A percentile compares a stretch with the other conserved stretches of the same genome.
Evolutionary conservation across 257 asterid species (phyloP).

Genomic region (Vinca minor): DNA sequence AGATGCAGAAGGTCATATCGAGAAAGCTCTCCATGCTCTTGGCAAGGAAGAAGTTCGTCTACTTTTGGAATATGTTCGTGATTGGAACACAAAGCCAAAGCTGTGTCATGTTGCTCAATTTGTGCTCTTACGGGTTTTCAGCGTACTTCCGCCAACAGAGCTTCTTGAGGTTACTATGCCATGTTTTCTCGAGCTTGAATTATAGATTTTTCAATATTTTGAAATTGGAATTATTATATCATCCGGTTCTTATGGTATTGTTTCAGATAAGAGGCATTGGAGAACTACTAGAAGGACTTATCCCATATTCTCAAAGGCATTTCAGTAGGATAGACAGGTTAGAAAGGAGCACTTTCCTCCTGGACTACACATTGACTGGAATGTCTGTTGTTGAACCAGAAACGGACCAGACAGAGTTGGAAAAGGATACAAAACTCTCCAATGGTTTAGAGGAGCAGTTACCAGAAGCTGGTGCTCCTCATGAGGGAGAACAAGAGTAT

Average conservation of each 20-base stretch:
- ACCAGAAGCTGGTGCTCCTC: slow-evolving; percentile 6
- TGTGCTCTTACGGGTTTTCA: slow-evolving; percentile 45
- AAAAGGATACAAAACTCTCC: slow-evolving; percentile 18
- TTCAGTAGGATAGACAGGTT: slow-evolving; percentile 60
- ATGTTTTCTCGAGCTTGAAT: background rate
- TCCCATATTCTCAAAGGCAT: slow-evolving; percentile 81
- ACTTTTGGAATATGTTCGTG: slow-evolving; percentile 74
- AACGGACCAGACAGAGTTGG: slow-evolving; percentile 18
- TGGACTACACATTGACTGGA: slow-evolving; percentile 63
- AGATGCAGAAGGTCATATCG: slow-evolving; percentile 39
- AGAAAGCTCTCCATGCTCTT: slow-evolving; percentile 49
- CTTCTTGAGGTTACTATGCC: slow-evolving; percentile 47
- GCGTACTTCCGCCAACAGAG: slow-evolving; percentile 59
- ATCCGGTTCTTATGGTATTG: background rate
- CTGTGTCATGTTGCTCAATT: slow-evolving; percentile 70
- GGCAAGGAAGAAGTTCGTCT: slow-evolving; percentile 48
- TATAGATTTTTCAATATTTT: background rate
- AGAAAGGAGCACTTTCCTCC: slow-evolving; percentile 65
- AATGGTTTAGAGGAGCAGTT: slow-evolving; percentile 20
- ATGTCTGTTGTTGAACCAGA: slow-evolving; percentile 85
- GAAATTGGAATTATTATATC: background rate
- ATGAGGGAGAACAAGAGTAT: slow-evolving; percentile 19
- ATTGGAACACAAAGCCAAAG: slow-evolving; percentile 93
- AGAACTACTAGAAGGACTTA: slow-evolving; percentile 73
- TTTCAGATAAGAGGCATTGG: slow-evolving; percentile 62